Evolutionary conservation across 1,284 basidiomycete species (phyloP).

Genomic region (Ganoderma lingzhi): DNA sequence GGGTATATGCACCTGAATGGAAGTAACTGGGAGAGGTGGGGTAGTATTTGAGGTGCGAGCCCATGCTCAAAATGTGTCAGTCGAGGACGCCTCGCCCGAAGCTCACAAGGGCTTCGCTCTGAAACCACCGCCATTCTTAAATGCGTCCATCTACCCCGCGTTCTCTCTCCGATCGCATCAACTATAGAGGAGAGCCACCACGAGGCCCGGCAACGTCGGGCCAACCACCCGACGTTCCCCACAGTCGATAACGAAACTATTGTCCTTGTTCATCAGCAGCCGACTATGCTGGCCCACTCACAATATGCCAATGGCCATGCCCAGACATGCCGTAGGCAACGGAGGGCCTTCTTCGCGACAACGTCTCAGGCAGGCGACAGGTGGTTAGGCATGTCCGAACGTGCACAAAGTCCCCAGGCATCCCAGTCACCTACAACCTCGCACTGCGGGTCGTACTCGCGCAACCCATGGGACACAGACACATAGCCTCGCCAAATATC

Average conservation of each 20-base stretch:
- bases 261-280: background rate
- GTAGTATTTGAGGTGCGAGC: too few species aligned
- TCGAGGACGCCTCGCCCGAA: too few species aligned
- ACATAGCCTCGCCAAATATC: background rate
- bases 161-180: background rate
- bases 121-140: too few species aligned
- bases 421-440: slow-evolving; percentile 2
- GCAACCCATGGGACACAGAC: too few species aligned
- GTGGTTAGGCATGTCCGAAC: background rate
- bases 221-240: slow-evolving; percentile 11
- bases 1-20: too few species aligned
- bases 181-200: background rate
- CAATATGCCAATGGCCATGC: background rate
- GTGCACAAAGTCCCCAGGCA: background rate
- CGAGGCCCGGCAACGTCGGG: slow-evolving; percentile 9
- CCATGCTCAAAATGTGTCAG: too few species aligned
- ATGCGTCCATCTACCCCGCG: too few species aligned
- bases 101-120: too few species aligned
- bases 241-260: background rate
- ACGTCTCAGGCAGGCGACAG: background rate
- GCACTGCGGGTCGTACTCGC: background rate
- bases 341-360: background rate
- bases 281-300: background rate
- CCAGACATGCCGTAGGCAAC: background rate
- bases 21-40: too few species aligned